Evolutionary conservation across 495 filamentous ascomycete genomes (phyloP), one percentile per base, ranked within the genome.

Genomic region (Poronia punctata): DNA sequence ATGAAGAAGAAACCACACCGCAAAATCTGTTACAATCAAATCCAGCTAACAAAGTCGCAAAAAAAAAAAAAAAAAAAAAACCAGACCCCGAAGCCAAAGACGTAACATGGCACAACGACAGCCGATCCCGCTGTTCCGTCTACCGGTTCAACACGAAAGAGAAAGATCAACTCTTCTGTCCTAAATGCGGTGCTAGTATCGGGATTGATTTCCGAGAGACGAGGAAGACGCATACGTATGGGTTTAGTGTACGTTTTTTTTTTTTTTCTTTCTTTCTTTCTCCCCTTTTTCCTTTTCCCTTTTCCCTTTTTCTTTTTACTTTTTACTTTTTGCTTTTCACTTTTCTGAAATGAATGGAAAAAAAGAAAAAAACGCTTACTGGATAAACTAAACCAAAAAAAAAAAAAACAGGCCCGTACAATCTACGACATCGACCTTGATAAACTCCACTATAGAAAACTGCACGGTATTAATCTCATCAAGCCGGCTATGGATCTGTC

Each of bases 91-190:
- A n/a, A n/a, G n/a, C n/a, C n/a, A n/a, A n/a, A n/a, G n/a, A n/a
- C n/a, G n/a, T n/a, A n/a, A n/a, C n/a, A n/a, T n/a, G n/a, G n/a
- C n/a, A n/a, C n/a, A n/a, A n/a, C n/a, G n/a, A n/a, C n/a, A n/a
- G n/a, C n/a, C n/a, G n/a, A n/a, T n/a, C n/a, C n/a, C n/a, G n/a
- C n/a, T n/a, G n/a, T n/a, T n/a, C n/a, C n/a, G n/a, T n/a, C n/a
- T n/a, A n/a, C n/a, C n/a, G n/a, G n/a, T n/a, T n/a, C n/a, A n/a
- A n/a, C n/a, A n/a, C n/a, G n/a, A n/a, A n/a, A n/a, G n/a, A n/a
- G n/a, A n/a, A n/a, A n/a, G n/a, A n/a, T n/a, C 57, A 61, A 36
- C 52, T 61, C 47, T 61, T 61, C 41, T 61, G 57, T 28, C 51
- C 51, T 16, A 51, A 61, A 26, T 61, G 57, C 49, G 50, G 57